Evolutionary conservation across 2,329 filamentous ascomycete species (phyloP), one percentile per base, ranked within the genome.

Genomic region (Cladorrhinum sp.): DNA sequence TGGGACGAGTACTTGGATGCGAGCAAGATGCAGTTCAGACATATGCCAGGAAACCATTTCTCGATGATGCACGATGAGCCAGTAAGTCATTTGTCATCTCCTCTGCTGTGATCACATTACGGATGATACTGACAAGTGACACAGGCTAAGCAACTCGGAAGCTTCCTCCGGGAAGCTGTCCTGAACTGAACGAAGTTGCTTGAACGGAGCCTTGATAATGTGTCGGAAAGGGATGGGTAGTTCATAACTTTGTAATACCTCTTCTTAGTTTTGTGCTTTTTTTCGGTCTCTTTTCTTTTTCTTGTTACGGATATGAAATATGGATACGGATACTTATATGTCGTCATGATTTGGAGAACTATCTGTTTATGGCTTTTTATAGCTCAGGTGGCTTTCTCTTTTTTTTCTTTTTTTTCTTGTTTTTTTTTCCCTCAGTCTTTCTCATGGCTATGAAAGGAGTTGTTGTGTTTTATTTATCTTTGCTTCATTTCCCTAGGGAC

Each of bases 41-140:
- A 88, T 69, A 88, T 90, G 85, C 84, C 83, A 16, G 88, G 87
- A 2, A 89, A 91, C 69, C 88, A 91, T 75, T 91, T 91, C 75
- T 85, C 82, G 20, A 91, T 91, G 87, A 90, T 91, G 86, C 85
- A 88, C 72, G 86, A 85, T 63, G 71, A 78, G 2, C 57, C 74
- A 60, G 75, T 77, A 66, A 65, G 75, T 73, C 26, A 2, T 21
- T 4, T 28, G 4, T 28, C 26, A 28, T 28, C 26, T 20, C 12
- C 39, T 30, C 26, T 12, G 16, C 3, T 33, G 20, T 0, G 16
- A 18, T 50, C 4, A 20, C 16, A 33, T 30, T 42, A 30, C 16
- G 21, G 36, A 10, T 28, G 7, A 23, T 16, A 48, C 68, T 72
- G 66, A 71, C 64, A 48, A 21, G 1, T 2, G 24, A n/a, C 26